phyloP scores from a whole-genome alignment of 1,139 yeast species.

The Sugiyamaella novakii region DNA sequence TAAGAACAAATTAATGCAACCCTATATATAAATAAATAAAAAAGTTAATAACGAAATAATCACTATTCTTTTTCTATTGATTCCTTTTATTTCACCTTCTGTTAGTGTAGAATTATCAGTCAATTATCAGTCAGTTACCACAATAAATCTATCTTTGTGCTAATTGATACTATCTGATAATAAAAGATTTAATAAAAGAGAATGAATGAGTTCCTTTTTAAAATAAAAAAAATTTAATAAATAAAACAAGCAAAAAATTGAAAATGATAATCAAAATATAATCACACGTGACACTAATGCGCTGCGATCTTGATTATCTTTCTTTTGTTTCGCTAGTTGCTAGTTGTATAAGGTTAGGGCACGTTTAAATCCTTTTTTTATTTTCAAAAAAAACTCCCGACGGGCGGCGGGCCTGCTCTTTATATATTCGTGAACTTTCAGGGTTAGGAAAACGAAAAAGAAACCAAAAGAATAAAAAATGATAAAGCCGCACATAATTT shows the following conservation, averaged over 20 bases:
- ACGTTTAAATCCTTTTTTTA: neutral
- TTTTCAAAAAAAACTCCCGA: slow-evolving; percentile 5
- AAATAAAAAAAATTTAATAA: neutral
- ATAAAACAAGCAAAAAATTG: neutral
- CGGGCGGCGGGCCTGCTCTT: slow-evolving; percentile 14
- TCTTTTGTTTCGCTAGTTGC: neutral
- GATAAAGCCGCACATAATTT: slow-evolving; percentile 4
- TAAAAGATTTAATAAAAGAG: neutral
- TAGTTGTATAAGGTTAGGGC: slow-evolving; percentile 8
- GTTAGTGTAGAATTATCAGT: no score
- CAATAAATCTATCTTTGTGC: no score
- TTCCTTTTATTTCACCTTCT: no score
- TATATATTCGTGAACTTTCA: slow-evolving; percentile 8
- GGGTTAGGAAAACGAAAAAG: slow-evolving; percentile 10
- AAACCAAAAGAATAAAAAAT: slow-evolving; percentile 9
- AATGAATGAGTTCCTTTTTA: neutral
- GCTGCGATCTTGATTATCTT: slow-evolving; percentile 2
- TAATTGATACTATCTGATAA: no score
- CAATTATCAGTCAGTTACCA: no score
- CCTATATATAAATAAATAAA: slow-evolving; percentile 27
- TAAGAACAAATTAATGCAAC: slow-evolving; percentile 38
- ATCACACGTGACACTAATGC: slow-evolving; percentile 1
- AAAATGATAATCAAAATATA: neutral
- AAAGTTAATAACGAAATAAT: no score
- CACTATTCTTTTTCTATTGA: no score